A percentile compares a stretch with the other conserved stretches of the same genome.
Conservation (phyloP, 495 filamentous ascomycete genomes). For the Penicillium malachiteum region DNA sequence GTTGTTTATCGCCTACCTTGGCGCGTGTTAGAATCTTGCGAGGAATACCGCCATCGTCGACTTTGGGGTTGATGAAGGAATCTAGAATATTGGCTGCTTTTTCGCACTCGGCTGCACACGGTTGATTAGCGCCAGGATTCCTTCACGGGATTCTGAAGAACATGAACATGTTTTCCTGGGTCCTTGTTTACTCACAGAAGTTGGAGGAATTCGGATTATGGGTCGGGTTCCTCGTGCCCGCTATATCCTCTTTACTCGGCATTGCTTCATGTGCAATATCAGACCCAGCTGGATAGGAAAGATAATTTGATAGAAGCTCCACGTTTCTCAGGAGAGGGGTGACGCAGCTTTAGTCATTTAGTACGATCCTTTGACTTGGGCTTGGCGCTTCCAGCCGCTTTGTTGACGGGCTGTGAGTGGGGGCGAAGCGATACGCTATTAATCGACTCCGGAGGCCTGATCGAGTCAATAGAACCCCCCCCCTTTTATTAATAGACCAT, state of each 20-base stretch:
- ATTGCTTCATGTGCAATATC: conserved; percentile 1
- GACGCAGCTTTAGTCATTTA: conserved; percentile 6
- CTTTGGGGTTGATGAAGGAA: conserved; percentile 18
- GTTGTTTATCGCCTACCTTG: conserved; percentile 11
- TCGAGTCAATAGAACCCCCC: too few species aligned
- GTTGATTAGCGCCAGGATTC: too few species aligned
- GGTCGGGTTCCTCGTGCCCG: conserved; percentile 9
- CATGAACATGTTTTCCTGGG: too few species aligned
- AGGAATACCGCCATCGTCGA: conserved; percentile 15
- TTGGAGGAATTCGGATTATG: conserved; percentile 21
- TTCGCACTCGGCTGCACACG: conserved; percentile 15
- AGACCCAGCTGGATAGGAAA: neutral
- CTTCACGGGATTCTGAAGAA: too few species aligned
- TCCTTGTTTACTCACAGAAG: conserved; percentile 8
- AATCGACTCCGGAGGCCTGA: neutral
- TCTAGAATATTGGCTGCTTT: conserved; percentile 22
- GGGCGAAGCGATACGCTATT: neutral
- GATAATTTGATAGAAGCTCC: too few species aligned
- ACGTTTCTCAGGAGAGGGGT: conserved; percentile 2
- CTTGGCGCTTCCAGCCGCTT: conserved; percentile 1
- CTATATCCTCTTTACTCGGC: neutral
- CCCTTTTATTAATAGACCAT: too few species aligned
- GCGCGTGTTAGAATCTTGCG: conserved; percentile 15
- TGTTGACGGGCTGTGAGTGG: neutral
- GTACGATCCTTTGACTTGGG: neutral